phyloP scores from a whole-genome alignment of 345 rosid genomes.

The Mercurialis annua region DNA sequence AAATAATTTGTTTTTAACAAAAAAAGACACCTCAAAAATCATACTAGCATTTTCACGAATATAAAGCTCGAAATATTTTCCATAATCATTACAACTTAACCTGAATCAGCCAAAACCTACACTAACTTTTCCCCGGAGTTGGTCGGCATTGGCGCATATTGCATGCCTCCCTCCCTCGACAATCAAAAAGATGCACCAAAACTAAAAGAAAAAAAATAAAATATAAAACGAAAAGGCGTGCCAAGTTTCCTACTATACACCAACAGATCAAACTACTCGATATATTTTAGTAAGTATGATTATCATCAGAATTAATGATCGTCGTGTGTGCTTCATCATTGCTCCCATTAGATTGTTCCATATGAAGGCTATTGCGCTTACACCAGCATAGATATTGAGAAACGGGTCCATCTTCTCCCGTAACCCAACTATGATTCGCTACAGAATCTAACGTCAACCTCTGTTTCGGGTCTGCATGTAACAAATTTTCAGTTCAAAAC shows the following conservation, averaged over 20 bases:
- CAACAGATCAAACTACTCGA: slow-evolving; percentile 14
- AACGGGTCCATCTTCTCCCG: slow-evolving; percentile 63
- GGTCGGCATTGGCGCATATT: too few species aligned
- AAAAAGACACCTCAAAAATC: too few species aligned
- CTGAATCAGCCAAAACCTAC: too few species aligned
- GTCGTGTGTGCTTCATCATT: neutral
- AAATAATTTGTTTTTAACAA: too few species aligned
- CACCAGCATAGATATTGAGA: slow-evolving; percentile 78
- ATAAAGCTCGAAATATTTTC: too few species aligned
- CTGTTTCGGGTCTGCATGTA: slow-evolving; percentile 59
- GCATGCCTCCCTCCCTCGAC: neutral
- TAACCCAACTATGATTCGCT: slow-evolving; percentile 71
- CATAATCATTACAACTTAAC: too few species aligned
- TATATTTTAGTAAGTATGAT: slow-evolving; percentile 21
- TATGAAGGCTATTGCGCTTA: slow-evolving; percentile 47
- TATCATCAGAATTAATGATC: neutral
- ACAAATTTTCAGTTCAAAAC: slow-evolving; percentile 10
- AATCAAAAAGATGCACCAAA: neutral
- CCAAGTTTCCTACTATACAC: slow-evolving; percentile 27
- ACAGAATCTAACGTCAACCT: slow-evolving; percentile 73
- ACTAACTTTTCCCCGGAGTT: too few species aligned
- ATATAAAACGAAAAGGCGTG: too few species aligned
- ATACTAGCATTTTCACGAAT: too few species aligned
- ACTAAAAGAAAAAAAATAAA: neutral
- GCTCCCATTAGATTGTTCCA: slow-evolving; percentile 29